These are phyloP conservation scores for Entomortierella chlamydospora DNA, from an alignment of 192 early-diverging fungal genomes.

Conservation along the genomic window DNA sequence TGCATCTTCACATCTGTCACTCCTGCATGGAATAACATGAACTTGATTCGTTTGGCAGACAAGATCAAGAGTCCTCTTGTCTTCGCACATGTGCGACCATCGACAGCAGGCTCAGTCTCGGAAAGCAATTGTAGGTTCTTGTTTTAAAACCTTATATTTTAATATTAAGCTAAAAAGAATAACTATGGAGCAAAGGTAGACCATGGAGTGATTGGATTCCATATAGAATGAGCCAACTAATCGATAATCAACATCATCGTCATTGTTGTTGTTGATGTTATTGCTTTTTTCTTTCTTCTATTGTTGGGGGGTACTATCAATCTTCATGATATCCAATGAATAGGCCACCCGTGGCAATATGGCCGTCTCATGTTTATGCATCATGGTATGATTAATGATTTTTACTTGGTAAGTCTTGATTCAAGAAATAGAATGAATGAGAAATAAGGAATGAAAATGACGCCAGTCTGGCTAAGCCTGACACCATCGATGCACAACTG, in stretches of 20 bases:
- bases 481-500: constrained; percentile 44
- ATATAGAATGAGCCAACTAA: background rate
- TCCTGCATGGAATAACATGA: constrained; percentile 86
- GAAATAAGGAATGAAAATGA: constrained; percentile 25
- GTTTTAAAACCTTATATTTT: background rate
- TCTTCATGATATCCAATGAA: background rate
- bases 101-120: constrained; percentile 75
- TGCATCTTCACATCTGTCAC: constrained; percentile 87
- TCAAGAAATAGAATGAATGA: background rate
- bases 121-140: constrained; percentile 76
- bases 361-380: constrained; percentile 88
- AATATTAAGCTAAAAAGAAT: too few relatives aligned
- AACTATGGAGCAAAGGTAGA: too few relatives aligned
- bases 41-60: constrained; percentile 78
- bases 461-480: constrained; percentile 22
- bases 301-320: background rate
- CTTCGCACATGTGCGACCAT: constrained; percentile 86
- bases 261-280: background rate
- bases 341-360: constrained; percentile 72
- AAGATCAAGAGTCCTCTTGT: constrained; percentile 80
- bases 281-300: background rate
- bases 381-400: constrained; percentile 76
- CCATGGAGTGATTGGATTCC: too few relatives aligned
- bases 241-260: background rate
- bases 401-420: constrained; percentile 62